Evolutionary conservation across 2,329 filamentous ascomycete species (phyloP).

Genomic region (Venturia carpophila): DNA sequence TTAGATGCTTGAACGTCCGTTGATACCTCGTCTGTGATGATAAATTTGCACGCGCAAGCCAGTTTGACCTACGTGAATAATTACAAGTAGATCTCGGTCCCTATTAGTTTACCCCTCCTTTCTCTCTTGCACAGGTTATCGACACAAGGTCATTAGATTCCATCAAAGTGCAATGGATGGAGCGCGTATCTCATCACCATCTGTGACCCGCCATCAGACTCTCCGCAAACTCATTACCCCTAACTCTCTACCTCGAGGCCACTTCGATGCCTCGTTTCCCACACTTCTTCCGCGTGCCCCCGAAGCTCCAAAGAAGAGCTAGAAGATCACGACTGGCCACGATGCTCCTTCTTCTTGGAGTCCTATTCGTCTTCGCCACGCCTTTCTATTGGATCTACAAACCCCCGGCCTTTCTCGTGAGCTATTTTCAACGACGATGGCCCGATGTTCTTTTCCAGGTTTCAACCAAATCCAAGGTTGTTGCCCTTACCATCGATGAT

Average conservation of each 20-base stretch:
- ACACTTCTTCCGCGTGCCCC: conserved; percentile 31
- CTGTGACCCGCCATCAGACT: not conserved
- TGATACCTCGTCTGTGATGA: no score
- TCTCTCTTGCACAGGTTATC: not conserved
- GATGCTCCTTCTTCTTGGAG: conserved; percentile 27
- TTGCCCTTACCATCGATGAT: conserved; percentile 84
- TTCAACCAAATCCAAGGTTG: conserved; percentile 50
- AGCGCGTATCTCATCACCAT: not conserved
- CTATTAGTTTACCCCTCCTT: not conserved
- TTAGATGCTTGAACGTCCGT: no score
- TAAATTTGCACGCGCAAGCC: not conserved
- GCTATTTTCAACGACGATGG: conserved; percentile 61
- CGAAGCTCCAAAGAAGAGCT: conserved; percentile 28
- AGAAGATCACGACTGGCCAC: conserved; percentile 32
- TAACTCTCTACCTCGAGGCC: not conserved
- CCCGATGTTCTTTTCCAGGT: conserved; percentile 75
- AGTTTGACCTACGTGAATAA: no score
- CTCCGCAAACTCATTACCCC: not conserved
- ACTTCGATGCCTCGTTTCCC: conserved; percentile 8
- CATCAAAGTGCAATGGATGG: not conserved
- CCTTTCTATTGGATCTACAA: conserved; percentile 70
- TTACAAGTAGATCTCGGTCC: not conserved
- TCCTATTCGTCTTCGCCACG: conserved; percentile 22
- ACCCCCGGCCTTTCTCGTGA: conserved; percentile 63
- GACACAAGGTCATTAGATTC: not conserved